phyloP scores from a whole-genome alignment of 148 eudicot genomes.

The Agrostemma githago region DNA sequence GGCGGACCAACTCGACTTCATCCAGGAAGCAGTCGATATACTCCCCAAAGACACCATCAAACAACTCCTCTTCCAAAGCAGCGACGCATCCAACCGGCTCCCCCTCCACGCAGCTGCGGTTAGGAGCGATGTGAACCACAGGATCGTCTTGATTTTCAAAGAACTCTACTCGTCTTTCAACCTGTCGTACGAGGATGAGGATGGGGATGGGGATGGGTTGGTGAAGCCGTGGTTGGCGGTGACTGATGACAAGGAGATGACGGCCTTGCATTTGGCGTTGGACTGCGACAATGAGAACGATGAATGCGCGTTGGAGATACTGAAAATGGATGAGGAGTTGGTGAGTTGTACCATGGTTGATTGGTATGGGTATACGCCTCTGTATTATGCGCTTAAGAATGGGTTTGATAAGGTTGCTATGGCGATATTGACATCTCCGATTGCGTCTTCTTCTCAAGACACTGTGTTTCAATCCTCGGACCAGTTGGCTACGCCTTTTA shows the following conservation, averaged over 20 bases:
- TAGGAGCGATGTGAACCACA: fast-evolving
- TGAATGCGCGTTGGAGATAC: conserved; percentile 1
- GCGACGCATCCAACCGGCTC: too few species aligned
- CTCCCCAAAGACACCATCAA: background rate
- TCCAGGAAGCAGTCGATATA: background rate
- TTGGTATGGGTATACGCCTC: background rate
- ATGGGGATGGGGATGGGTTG: background rate
- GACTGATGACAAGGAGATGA: background rate
- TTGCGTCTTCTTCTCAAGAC: background rate
- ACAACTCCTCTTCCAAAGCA: background rate
- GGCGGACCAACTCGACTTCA: background rate
- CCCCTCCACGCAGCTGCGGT: background rate
- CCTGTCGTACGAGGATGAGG: background rate
- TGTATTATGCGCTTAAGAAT: background rate
- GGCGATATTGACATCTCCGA: background rate
- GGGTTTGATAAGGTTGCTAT: background rate
- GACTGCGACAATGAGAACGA: background rate
- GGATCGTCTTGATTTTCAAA: background rate
- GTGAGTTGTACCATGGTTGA: background rate
- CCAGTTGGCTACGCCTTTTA: too few species aligned
- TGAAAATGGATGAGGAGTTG: conserved; percentile 1
- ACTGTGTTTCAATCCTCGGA: too few species aligned
- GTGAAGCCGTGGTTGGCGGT: conserved; percentile 16
- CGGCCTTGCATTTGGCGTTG: conserved; percentile 2
- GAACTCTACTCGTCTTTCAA: background rate